Conservation (phyloP, 179 eudicot species). For the Camellia oleifera region DNA sequence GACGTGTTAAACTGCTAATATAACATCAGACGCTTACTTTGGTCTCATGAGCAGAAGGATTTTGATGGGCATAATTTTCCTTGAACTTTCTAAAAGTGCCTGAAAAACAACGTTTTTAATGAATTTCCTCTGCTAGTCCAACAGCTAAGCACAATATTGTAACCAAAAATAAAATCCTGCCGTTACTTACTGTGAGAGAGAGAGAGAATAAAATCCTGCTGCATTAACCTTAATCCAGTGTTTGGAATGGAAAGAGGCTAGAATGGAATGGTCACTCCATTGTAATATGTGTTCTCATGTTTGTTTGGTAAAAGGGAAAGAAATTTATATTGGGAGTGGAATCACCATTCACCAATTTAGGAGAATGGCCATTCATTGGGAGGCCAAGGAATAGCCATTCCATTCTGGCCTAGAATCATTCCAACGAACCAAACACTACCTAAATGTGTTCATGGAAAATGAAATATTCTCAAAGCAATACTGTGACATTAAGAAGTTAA, state of each 20-base stretch:
- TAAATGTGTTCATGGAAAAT: not conserved
- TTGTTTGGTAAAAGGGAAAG: too few relatives aligned
- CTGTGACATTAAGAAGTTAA: not conserved
- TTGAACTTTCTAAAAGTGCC: slow-evolving; percentile 88
- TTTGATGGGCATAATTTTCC: slow-evolving; percentile 63
- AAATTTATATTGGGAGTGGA: too few relatives aligned
- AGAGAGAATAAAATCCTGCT: not conserved
- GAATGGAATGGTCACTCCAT: too few relatives aligned
- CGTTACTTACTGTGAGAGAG: not conserved
- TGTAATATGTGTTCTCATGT: too few relatives aligned
- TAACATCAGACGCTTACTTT: slow-evolving; percentile 38
- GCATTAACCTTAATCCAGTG: not conserved
- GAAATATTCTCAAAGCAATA: not conserved
- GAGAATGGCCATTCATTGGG: too few relatives aligned
- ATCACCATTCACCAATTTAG: too few relatives aligned
- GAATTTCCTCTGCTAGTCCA: slow-evolving; percentile 11
- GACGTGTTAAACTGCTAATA: not conserved
- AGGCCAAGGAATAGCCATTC: too few relatives aligned
- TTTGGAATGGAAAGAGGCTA: too few relatives aligned
- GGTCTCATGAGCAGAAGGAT: slow-evolving; percentile 43
- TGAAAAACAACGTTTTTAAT: slow-evolving; percentile 24
- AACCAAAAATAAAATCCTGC: not conserved
- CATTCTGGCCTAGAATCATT: too few relatives aligned
- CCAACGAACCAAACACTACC: too few relatives aligned
- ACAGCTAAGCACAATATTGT: not conserved